A percentile compares a stretch with the other conserved stretches of the same genome.
phyloP scores from a whole-genome alignment of 306 rosid genomes.

The Sesbania bispinosa region DNA sequence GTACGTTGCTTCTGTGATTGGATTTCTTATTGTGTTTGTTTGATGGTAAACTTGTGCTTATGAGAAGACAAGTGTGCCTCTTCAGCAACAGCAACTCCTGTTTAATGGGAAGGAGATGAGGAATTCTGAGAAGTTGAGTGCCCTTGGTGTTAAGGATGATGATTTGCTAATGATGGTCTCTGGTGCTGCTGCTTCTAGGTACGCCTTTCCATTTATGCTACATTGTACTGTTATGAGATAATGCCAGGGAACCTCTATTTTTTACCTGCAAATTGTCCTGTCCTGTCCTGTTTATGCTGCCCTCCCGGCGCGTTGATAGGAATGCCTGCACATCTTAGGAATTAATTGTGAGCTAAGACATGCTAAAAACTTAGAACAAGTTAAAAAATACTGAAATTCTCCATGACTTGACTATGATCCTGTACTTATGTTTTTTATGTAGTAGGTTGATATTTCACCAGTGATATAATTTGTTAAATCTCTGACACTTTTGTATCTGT shows the following conservation, averaged over 20 bases:
- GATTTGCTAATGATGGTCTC: conserved; percentile 90
- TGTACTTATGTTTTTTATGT: too few relatives aligned
- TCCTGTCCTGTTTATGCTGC: not conserved
- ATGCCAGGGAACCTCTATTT: not conserved
- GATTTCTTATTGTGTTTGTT: conserved; percentile 23
- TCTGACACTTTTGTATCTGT: too few relatives aligned
- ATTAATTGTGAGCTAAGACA: not conserved
- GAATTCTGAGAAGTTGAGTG: conserved; percentile 73
- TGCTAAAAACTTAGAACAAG: not conserved
- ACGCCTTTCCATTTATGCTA: conserved; percentile 18
- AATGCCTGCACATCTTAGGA: not conserved
- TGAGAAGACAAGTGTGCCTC: conserved; percentile 74
- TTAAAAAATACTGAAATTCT: not conserved
- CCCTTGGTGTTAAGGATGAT: conserved; percentile 79
- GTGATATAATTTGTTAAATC: not conserved
- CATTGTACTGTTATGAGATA: too few relatives aligned
- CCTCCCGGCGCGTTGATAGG: not conserved
- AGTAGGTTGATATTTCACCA: not conserved
- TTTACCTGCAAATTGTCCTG: not conserved
- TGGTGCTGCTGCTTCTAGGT: conserved; percentile 54
- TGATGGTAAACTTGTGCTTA: conserved; percentile 24
- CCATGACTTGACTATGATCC: not conserved
- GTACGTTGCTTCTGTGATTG: conserved; percentile 13
- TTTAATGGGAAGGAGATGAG: conserved; percentile 74
- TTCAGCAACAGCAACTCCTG: conserved; percentile 83